These are phyloP conservation scores for Aquilaria agallochum DNA, from an alignment of 441 rosid species.

Conservation along the genomic window DNA sequence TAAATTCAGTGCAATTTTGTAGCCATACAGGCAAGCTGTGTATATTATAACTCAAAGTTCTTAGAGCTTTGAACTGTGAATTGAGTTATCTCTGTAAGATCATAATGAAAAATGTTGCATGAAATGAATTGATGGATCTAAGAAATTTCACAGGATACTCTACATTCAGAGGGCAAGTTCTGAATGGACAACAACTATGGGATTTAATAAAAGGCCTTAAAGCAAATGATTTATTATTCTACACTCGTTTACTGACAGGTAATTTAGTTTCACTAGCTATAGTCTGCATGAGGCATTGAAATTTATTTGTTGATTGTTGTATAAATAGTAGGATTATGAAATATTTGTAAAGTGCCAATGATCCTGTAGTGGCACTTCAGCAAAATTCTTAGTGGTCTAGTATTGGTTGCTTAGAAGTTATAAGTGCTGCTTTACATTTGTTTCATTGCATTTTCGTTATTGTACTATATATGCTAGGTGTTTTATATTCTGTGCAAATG, in stretches of 20 bases:
- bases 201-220: constrained; percentile 92
- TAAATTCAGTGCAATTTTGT: constrained; percentile 97
- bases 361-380: no score
- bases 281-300: no score
- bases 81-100: constrained; percentile 25
- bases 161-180: constrained; percentile 88
- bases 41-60: constrained; percentile 30
- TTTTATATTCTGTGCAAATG: no score
- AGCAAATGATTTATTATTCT: constrained; percentile 75
- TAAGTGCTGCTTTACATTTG: background rate
- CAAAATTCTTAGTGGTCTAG: no score
- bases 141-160: constrained; percentile 71
- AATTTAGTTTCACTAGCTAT: constrained; percentile 2
- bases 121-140: constrained; percentile 10
- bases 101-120: constrained; percentile 1
- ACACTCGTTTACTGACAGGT: constrained; percentile 96
- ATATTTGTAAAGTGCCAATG: no score
- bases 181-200: constrained; percentile 88
- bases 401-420: no score
- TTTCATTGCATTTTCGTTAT: no score
- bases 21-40: constrained; percentile 90
- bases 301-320: no score
- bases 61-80: constrained; percentile 32
- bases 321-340: no score
- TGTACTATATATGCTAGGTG: no score